Evolutionary conservation across 768 basidiomycete species (phyloP).

Genomic region (Austroboletus eburneus): DNA sequence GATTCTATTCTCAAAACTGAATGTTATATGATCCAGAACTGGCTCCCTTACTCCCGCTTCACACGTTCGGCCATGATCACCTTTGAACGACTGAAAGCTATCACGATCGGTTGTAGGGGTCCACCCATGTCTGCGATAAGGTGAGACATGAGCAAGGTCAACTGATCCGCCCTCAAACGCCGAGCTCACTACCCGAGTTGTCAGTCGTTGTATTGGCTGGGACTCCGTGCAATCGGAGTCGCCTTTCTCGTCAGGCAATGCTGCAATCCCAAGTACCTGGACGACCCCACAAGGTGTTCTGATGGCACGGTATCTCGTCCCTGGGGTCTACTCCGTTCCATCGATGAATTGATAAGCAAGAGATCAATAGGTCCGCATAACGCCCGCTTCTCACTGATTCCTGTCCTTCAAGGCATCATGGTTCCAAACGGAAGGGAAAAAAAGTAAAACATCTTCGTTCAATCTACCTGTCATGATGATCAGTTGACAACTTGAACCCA

Average conservation of each 20-base stretch:
- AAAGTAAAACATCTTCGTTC: neutral
- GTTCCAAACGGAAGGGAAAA: neutral
- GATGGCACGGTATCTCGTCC: neutral
- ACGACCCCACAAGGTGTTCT: neutral
- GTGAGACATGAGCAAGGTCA: too few species aligned
- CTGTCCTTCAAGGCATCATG: neutral
- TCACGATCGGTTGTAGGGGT: neutral
- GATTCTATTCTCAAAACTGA: neutral
- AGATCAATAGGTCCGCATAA: neutral
- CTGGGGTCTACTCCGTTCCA: neutral
- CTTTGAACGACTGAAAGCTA: neutral
- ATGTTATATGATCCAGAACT: neutral
- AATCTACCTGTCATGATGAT: slow-evolving; percentile 2
- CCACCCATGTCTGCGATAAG: too few species aligned
- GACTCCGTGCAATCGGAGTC: neutral
- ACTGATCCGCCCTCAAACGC: slow-evolving; percentile 16
- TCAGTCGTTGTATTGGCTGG: too few species aligned
- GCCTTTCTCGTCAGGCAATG: neutral
- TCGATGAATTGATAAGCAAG: neutral
- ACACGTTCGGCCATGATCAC: neutral
- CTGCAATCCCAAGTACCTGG: neutral
- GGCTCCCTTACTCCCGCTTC: neutral
- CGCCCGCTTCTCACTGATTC: neutral
- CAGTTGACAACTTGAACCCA: neutral
- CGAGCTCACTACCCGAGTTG: neutral